Conservation (phyloP, 768 basidiomycete species). For the Amanita pallidorosea region DNA sequence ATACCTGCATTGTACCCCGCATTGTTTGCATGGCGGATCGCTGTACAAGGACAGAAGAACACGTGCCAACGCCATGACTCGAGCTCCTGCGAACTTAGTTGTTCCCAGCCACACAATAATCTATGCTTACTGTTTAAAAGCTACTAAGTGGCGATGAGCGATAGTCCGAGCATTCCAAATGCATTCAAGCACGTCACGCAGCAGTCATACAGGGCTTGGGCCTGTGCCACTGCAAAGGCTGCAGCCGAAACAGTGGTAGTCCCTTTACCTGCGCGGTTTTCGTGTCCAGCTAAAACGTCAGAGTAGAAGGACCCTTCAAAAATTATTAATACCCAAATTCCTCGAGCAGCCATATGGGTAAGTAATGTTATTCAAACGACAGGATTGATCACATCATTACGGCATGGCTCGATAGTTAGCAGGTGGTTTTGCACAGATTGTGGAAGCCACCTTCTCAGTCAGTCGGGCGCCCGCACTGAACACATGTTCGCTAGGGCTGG, state of each 20-base stretch:
- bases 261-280: not conserved
- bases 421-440: constrained; percentile 3
- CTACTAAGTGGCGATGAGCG: too few relatives aligned
- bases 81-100: too few relatives aligned
- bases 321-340: not conserved
- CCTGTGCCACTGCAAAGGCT: constrained; percentile 4
- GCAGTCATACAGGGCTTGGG: not conserved
- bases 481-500: not conserved
- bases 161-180: too few relatives aligned
- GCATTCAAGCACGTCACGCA: too few relatives aligned
- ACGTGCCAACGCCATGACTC: too few relatives aligned
- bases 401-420: not conserved
- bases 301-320: not conserved
- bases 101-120: too few relatives aligned
- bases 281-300: not conserved
- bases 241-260: not conserved
- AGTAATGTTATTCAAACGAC: not conserved
- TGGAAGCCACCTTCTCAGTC: not conserved
- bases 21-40: too few relatives aligned
- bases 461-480: not conserved
- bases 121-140: too few relatives aligned
- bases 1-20: too few relatives aligned
- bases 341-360: not conserved
- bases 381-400: not conserved
- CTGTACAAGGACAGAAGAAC: too few relatives aligned